Percentiles rank a stretch among this genome's conserved stretches.
Evolutionary conservation across 495 filamentous ascomycete genomes (phyloP).

Genomic region (Penicillium flavigenum): DNA sequence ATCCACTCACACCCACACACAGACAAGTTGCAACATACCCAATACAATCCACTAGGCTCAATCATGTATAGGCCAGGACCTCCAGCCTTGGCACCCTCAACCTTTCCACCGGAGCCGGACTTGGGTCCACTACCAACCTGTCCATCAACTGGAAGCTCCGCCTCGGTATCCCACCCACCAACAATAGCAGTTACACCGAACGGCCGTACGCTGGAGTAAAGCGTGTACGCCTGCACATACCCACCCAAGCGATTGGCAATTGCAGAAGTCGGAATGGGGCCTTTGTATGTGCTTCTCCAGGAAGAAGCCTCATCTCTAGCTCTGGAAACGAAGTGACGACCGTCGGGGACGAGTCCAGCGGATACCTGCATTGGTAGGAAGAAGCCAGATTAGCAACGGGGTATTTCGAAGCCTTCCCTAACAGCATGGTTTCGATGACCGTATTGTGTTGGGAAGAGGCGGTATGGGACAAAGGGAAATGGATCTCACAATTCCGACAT

Average conservation of each 20-base stretch:
- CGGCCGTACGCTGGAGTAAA: slow-evolving; percentile 92
- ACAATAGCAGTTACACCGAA: slow-evolving; percentile 96
- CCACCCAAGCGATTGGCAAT: slow-evolving; percentile 88
- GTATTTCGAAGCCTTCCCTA: not conserved
- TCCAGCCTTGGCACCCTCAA: slow-evolving; percentile 69
- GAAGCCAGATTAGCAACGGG: slow-evolving; percentile 6
- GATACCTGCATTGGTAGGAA: slow-evolving; percentile 61
- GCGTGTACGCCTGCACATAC: slow-evolving; percentile 95
- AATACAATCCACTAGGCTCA: slow-evolving; percentile 93
- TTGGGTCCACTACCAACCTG: slow-evolving; percentile 78
- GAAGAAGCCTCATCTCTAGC: slow-evolving; percentile 87
- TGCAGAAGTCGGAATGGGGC: slow-evolving; percentile 80
- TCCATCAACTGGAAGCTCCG: slow-evolving; percentile 76
- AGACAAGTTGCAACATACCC: slow-evolving; percentile 53
- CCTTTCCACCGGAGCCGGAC: slow-evolving; percentile 77
- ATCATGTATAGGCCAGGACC: slow-evolving; percentile 97
- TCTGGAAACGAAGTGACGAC: slow-evolving; percentile 89
- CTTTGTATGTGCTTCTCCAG: slow-evolving; percentile 89
- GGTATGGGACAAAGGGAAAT: not conserved
- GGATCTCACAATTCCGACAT: slow-evolving; percentile 82
- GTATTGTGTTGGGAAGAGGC: not conserved
- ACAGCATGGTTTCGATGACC: not conserved
- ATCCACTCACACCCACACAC: not conserved
- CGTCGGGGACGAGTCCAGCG: slow-evolving; percentile 90
- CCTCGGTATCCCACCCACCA: slow-evolving; percentile 87